Evolutionary conservation across 1,139 yeast genomes (phyloP).

Genomic region (Maudiozyma humilis): DNA sequence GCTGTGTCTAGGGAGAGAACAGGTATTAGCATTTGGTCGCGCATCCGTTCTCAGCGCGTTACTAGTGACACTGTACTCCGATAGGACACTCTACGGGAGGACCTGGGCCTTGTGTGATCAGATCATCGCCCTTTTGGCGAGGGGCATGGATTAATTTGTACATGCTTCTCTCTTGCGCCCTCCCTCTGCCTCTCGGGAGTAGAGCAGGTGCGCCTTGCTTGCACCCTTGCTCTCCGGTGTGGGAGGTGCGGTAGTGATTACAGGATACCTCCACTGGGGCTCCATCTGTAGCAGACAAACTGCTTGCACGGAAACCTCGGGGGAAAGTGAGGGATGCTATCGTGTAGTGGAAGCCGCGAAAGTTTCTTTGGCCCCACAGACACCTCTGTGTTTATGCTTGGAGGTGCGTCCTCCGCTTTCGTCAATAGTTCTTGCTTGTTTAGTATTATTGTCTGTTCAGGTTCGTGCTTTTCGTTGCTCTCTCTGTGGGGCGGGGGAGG

Average conservation of each 20-base stretch:
- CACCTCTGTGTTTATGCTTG: background rate
- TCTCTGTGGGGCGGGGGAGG: background rate
- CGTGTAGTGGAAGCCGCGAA: background rate
- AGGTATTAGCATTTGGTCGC: background rate
- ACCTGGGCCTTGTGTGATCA: background rate
- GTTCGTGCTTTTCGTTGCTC: background rate
- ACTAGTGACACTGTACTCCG: background rate
- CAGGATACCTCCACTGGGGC: too few species aligned
- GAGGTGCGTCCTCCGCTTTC: background rate
- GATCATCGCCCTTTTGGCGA: background rate
- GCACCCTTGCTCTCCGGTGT: background rate
- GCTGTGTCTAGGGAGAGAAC: background rate
- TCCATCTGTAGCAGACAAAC: too few species aligned
- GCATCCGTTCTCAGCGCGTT: background rate
- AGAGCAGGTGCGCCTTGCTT: background rate
- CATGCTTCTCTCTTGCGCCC: background rate
- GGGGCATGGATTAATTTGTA: background rate
- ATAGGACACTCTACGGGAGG: background rate
- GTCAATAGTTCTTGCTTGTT: background rate
- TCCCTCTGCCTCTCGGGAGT: background rate
- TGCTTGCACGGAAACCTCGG: too few species aligned
- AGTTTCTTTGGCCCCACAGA: background rate
- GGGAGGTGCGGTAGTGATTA: too few species aligned
- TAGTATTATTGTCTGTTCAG: background rate
- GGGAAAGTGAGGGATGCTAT: too few species aligned